Evolutionary conservation across 2,329 filamentous ascomycete species (phyloP).

Genomic region (Paraphoma chrysanthemicola): DNA sequence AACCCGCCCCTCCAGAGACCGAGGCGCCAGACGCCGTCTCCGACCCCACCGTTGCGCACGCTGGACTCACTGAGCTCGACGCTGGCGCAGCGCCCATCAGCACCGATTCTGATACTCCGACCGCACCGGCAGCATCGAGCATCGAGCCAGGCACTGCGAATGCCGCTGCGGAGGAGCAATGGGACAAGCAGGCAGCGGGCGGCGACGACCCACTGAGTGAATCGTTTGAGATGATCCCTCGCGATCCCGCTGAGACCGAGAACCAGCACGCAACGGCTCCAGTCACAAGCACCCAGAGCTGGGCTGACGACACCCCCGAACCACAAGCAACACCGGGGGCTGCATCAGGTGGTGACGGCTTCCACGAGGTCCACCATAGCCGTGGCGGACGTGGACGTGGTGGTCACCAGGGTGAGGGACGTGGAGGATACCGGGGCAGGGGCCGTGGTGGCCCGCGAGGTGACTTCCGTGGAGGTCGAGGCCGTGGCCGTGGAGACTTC

Average conservation of each 20-base stretch:
- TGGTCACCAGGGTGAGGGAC: conserved; percentile 51
- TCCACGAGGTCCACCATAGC: conserved; percentile 68
- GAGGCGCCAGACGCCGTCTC: conserved; percentile 51
- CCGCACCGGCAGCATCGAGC: conserved; percentile 46
- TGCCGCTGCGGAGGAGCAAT: conserved; percentile 68
- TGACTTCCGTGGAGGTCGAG: conserved; percentile 48
- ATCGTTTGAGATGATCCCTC: conserved; percentile 77
- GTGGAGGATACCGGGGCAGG: conserved; percentile 63
- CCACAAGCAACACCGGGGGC: conserved; percentile 34
- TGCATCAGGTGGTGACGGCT: conserved; percentile 65
- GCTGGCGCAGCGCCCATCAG: conserved; percentile 30
- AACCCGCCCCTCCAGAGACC: conserved; percentile 46
- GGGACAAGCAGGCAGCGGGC: conserved; percentile 63
- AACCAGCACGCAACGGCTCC: conserved; percentile 60
- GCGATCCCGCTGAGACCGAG: conserved; percentile 77
- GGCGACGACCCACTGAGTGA: conserved; percentile 64
- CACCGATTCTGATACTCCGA: conserved; percentile 32
- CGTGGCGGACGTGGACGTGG: conserved; percentile 59
- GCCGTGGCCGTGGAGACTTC: conserved; percentile 53
- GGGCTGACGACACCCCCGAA: conserved; percentile 76
- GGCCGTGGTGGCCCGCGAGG: conserved; percentile 53
- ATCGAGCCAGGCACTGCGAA: conserved; percentile 54
- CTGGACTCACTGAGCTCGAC: conserved; percentile 72
- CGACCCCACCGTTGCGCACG: conserved; percentile 73
- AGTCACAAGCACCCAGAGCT: conserved; percentile 74